A percentile compares a stretch with the other conserved stretches of the same genome.
These are phyloP conservation scores for Suhomyces kilbournensis DNA, from an alignment of 805 yeast species.

Conservation along the genomic window DNA sequence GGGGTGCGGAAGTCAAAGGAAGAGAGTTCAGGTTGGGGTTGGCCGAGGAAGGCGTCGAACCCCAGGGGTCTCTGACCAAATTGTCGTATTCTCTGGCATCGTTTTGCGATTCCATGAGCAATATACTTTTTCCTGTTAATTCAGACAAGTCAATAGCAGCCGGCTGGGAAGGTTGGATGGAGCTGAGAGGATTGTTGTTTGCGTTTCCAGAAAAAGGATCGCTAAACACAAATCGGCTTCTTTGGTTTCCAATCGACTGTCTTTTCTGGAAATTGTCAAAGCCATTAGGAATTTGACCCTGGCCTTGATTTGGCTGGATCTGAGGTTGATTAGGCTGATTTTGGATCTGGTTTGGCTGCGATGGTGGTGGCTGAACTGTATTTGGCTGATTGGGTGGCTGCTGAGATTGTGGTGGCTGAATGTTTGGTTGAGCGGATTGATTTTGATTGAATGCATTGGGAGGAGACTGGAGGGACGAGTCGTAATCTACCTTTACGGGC, in stretches of 20 bases:
- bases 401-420: conserved; percentile 5
- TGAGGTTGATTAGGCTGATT: not conserved
- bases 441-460: conserved; percentile 26
- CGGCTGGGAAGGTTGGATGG: not conserved
- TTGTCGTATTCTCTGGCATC: conserved; percentile 48
- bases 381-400: not conserved
- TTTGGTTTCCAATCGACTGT: conserved; percentile 53
- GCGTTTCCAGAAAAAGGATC: conserved; percentile 46
- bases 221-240: conserved; percentile 68
- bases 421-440: not conserved
- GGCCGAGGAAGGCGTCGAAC: conserved; percentile 11
- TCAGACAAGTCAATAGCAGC: conserved; percentile 34
- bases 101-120: conserved; percentile 45
- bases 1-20: conserved; percentile 31
- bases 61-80: conserved; percentile 49
- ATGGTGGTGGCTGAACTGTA: conserved; percentile 5
- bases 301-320: too few relatives aligned
- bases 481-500: conserved; percentile 38
- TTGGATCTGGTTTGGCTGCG: conserved; percentile 6
- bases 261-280: conserved; percentile 42
- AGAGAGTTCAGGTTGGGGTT: not conserved
- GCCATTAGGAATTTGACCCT: too few relatives aligned
- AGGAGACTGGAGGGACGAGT: conserved; percentile 14
- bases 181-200: conserved; percentile 1
- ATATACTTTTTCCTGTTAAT: conserved; percentile 40